Percentiles rank a stretch among this genome's conserved stretches.
Evolutionary conservation across 2,329 filamentous ascomycete species (phyloP).

Genomic region (Trichophyton verrucosum): DNA sequence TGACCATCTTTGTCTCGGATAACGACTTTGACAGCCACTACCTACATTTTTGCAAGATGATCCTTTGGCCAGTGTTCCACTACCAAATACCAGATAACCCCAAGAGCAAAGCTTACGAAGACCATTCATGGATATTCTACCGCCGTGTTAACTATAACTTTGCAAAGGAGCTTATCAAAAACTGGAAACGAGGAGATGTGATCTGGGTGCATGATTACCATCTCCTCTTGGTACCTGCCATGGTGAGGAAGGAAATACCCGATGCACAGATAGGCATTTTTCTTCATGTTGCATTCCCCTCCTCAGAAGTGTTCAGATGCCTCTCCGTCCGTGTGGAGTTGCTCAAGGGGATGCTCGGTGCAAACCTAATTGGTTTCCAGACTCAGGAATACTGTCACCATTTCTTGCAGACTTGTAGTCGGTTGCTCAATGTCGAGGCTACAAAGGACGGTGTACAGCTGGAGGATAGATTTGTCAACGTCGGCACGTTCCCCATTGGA

Average conservation of each 20-base stretch:
- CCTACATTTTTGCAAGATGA: conserved; percentile 91
- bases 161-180: conserved; percentile 75
- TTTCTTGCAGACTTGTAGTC: conserved; percentile 90
- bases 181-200: conserved; percentile 85
- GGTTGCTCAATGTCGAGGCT: conserved; percentile 79
- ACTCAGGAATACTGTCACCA: conserved; percentile 86
- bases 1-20: conserved; percentile 77
- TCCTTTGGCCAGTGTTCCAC: conserved; percentile 94
- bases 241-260: conserved; percentile 74
- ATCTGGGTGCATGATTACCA: conserved; percentile 98
- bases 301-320: conserved; percentile 90
- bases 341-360: conserved; percentile 81
- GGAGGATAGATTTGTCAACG: conserved; percentile 86
- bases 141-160: conserved; percentile 86
- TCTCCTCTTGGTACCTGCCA: conserved; percentile 71
- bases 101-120: conserved; percentile 95
- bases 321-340: conserved; percentile 75
- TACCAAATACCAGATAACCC: conserved; percentile 97
- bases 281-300: conserved; percentile 87
- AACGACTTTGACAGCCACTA: conserved; percentile 93
- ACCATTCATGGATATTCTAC: conserved; percentile 94
- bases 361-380: conserved; percentile 87
- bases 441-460: conserved; percentile 78
- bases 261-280: conserved; percentile 96
- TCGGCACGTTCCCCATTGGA: conserved; percentile 73